Conservation (phyloP, 176 grass and related monocot species). For the Aechmea fasciata region DNA sequence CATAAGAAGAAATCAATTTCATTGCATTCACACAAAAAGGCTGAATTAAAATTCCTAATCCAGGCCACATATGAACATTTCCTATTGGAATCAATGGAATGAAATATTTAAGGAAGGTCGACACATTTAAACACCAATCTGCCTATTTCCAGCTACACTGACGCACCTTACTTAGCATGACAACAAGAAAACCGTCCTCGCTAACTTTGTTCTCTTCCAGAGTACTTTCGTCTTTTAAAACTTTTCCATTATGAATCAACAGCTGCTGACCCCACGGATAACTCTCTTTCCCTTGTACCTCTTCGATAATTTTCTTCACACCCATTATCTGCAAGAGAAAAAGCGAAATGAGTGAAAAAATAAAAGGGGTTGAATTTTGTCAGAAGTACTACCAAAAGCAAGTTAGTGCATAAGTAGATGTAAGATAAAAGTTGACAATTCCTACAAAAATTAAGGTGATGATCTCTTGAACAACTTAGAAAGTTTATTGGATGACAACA, state of each 20-base stretch:
- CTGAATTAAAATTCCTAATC: too few species aligned
- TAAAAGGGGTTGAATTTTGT: not conserved
- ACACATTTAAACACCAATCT: not conserved
- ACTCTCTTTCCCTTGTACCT: constrained; percentile 74
- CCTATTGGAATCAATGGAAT: too few species aligned
- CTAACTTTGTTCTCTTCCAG: constrained; percentile 81
- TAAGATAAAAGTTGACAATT: not conserved
- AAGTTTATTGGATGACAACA: too few species aligned
- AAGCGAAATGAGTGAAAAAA: not conserved
- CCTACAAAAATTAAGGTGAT: too few species aligned
- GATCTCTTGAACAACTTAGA: too few species aligned
- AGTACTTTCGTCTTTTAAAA: constrained; percentile 95
- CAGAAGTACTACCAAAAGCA: not conserved
- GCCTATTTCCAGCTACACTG: not conserved
- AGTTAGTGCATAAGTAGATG: not conserved
- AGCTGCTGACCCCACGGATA: constrained; percentile 85
- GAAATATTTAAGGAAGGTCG: too few species aligned
- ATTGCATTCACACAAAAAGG: not conserved
- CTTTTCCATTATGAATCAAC: constrained; percentile 72
- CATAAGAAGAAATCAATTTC: not conserved
- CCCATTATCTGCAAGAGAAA: constrained; percentile 57
- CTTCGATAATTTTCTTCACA: constrained; percentile 91
- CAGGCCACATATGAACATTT: too few species aligned
- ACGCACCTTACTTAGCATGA: constrained; percentile 86
- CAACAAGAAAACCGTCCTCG: constrained; percentile 69